Base-by-base conservation (phyloP, 1,284 basidiomycete genomes). In the Chalciporus sp. region DNA sequence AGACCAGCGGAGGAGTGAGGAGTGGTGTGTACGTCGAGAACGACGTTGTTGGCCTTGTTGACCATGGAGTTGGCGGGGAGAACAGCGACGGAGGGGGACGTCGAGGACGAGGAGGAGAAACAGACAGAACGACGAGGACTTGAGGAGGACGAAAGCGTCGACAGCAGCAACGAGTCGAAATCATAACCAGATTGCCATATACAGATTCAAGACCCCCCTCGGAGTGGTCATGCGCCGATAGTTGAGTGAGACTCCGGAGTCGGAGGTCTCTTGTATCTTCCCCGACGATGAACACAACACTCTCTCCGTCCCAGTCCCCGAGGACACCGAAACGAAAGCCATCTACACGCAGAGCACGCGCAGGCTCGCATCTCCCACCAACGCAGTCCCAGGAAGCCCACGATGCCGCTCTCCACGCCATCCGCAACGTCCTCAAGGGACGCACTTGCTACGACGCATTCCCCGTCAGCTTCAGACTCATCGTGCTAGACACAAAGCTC, bases 371-470 rank as follows among this genome's bases (percentile, higher is more conserved):
- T 73, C 67, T 86, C 0, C 80, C 82, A 0, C 82, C 82, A 1
- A 54, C 68, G n/a, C 76, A 78, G 51, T 69, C 67, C 0, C 82
- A 80, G 55, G 88, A 89, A 46, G 72, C 77, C 14, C 92, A 95
- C 66, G 82, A 92, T 58, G 76, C 81, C 17, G 93, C 93, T 3
- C 75, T 98, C 55, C 75, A 82, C 53, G 78, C 85, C 42, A 93
- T 98, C 61, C 84, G 95, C 47, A 76, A 78, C 51, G 93, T 95
- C 72, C 85, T 98, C 72, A 90, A 86, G 65, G 86, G 88, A 53
- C 83, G 92, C 58, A 93, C 88, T 37, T 88, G 87, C 58, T 98
- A 98, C 76, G 95, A 98, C 72, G 94, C 95, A 26, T 95, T 98
- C 62, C 95, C 95, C 16, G 92, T 98, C 74, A 92, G 89, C 74